Evolutionary conservation across 208 protist species (phyloP), one percentile per base, ranked within the genome.

Genomic region (Crithidia sp.): DNA sequence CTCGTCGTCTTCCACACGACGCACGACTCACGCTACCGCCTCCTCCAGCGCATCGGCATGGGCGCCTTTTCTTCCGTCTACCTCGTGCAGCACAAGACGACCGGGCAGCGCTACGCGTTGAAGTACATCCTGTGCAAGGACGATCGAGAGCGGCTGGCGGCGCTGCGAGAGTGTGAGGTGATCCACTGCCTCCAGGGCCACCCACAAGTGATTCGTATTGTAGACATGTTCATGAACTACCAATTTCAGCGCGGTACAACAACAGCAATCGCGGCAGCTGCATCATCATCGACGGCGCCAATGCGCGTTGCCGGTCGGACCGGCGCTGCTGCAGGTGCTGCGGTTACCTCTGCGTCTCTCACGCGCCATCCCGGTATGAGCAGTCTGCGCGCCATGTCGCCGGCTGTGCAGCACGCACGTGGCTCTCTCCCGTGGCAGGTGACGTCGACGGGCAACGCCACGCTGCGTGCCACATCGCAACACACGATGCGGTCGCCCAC

Each of bases 211-310:
- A 89, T 93, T 60, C 59, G 82, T 0, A 79, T 95, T 19, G 77
- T 86, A 7, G 90, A 93, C 50, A 93, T 95, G 88, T 95, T 95
- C 71, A 91, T 95, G 85, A 84, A 68, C 54, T 91, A 91, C 58
- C 58, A 81, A 19, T 91, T 91, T 52, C 67, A 82, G 50, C 13
- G 60, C 28, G 57, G 62, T n/a, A 28, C 28, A 28, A 28, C 28
- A 28, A 28, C 28, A 28, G 28, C 28, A 28, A 28, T 28, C 28
- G 28, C 28, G 28, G 28, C 28, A 28, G 28, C 28, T 28, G 28
- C 28, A 28, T 0, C 28, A 28, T 28, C 28, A 28, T 28, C 28
- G 28, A 28, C 28, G 28, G 28, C 28, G 28, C 28, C 28, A 28
- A 28, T 28, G 28, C 28, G 28, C 28, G 28, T 28, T 28, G 28